Evolutionary conservation across 768 basidiomycete genomes (phyloP), one percentile per base, ranked within the genome.

Genomic region (Rhizopogon vesiculosus): DNA sequence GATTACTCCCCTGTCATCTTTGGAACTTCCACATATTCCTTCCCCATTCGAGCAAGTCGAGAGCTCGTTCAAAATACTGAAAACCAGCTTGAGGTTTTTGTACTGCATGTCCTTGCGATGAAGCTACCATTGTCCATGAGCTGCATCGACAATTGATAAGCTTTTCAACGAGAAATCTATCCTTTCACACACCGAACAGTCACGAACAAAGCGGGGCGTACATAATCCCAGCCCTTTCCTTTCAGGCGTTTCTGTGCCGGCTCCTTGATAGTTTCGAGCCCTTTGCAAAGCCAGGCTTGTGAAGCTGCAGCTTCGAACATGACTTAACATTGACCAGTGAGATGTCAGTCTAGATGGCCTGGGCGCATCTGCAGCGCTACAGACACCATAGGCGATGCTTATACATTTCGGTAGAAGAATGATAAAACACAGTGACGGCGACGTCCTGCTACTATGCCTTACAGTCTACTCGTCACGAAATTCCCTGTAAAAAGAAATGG

Each of bases 181-280:
- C 8, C 8, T 22, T 10, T 54, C 68, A 8, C 57, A n/a, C 57
- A 74, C 77, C 77, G 63, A 40, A 77, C 60, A 18, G 77, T 78
- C 5, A 63, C 59, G 3, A 73, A 42, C 25, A 79, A 57, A 2
- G 77, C 75, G 2, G 65, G 68, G 7, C 69, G 66, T 13, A 64
- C 60, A 16, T 45, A 38, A 35, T 67, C 54, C 71, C 70, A 72
- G 1, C 68, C 68, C 42, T 62, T 50, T 7, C 56, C 44, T 3
- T 45, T 25, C 18, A 62, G 41, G 10, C 68, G 63, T 38, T 60
- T 51, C 10, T 60, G 56, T 1, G 66, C 69, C 10, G 61, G 55
- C 16, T 50, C 52, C 7, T 65, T 69, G 7, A 71, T 46, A 10
- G 29, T 22, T 28, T 60, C 54, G 5, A 66, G 53, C 22, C 58